A percentile compares a stretch with the other conserved stretches of the same genome.
Evolutionary conservation across 208 protist genomes (phyloP).

Genomic region (Leishmania arabica): DNA sequence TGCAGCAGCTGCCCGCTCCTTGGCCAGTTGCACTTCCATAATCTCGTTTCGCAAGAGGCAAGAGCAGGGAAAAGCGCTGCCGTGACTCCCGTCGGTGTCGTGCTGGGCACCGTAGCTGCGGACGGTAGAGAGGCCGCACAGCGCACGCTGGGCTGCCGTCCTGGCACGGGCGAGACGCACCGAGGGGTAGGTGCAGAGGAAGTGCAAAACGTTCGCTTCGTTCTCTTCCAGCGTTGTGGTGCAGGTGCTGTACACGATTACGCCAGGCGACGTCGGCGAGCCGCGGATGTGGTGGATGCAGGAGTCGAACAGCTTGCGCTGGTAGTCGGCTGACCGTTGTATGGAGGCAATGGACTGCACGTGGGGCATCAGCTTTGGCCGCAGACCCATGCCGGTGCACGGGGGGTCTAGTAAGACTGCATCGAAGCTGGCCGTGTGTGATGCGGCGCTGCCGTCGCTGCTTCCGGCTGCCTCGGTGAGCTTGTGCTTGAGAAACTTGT

Average conservation of each 20-base stretch:
- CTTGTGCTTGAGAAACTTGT: constrained; percentile 28
- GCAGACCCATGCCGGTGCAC: constrained; percentile 82
- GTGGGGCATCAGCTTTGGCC: constrained; percentile 67
- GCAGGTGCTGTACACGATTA: constrained; percentile 75
- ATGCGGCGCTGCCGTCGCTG: not conserved
- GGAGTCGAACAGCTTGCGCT: constrained; percentile 73
- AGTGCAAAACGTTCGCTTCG: constrained; percentile 70
- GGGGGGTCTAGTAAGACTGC: constrained; percentile 81
- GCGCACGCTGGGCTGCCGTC: constrained; percentile 26
- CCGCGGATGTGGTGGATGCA: constrained; percentile 46
- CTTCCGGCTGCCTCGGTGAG: not conserved
- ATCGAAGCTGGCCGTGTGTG: constrained; percentile 42
- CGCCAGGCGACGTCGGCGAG: constrained; percentile 15
- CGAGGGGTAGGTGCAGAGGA: constrained; percentile 42
- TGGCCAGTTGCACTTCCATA: constrained; percentile 24
- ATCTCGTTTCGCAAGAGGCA: constrained; percentile 38
- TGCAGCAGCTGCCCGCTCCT: constrained; percentile 12
- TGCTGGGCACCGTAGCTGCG: constrained; percentile 3
- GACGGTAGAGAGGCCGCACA: constrained; percentile 31
- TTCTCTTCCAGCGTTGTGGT: constrained; percentile 81
- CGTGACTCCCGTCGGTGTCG: constrained; percentile 1
- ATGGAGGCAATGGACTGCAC: constrained; percentile 33
- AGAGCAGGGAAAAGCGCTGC: not conserved
- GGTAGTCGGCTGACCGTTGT: constrained; percentile 58
- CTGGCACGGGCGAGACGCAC: constrained; percentile 47